Evolutionary conservation across 2,329 filamentous ascomycete species (phyloP), one percentile per base, ranked within the genome.

Genomic region (Ilyonectria destructans): DNA sequence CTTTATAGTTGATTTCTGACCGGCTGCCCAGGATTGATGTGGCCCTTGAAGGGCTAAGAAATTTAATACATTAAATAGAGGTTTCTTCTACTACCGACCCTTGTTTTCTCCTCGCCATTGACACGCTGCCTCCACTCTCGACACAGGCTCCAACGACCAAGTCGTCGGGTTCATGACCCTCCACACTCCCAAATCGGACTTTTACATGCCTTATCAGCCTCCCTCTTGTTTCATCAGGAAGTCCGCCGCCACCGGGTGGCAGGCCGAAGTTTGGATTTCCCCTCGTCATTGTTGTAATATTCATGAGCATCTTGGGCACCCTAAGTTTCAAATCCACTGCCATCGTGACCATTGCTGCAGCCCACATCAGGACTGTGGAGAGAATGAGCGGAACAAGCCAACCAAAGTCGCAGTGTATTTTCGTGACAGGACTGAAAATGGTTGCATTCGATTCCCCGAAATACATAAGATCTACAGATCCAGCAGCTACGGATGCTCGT

Each of bases 251-350:
- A 0, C 52, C 58, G 2, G 52, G 45, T 6, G 58, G 58, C 4
- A 66, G 45, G 23, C 31, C 21, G 31, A 62, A 62, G 19, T 60
- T 19, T 15, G 56, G 40, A 19, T 37, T 55, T 17, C 57, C 63
- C 17, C 63, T 61, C 4, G 63, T 66, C 52, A 66, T 29, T 10
- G 63, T 45, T 5, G 63, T 57, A 19, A 66, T 37, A 12, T 66
- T 66, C 63, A 66, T 61, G 23, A 61, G 45, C 63, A 66, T 66
- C 26, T 61, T 66, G 1, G 63, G 63, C 15, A 62, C 46, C 1
- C 46, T 37, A 15, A 67, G 52, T 40, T 67, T 48, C 19, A 67
- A 17, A 31, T 67, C 64, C 4, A 67, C 45, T 7, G 40, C 48
- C 58, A 62, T 67, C 5, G 64, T 58, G 10, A 67, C 13, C 23